These are phyloP conservation scores for Chloromonas sp. DNA, from an alignment of 163 green algal species.

Conservation along the genomic window DNA sequence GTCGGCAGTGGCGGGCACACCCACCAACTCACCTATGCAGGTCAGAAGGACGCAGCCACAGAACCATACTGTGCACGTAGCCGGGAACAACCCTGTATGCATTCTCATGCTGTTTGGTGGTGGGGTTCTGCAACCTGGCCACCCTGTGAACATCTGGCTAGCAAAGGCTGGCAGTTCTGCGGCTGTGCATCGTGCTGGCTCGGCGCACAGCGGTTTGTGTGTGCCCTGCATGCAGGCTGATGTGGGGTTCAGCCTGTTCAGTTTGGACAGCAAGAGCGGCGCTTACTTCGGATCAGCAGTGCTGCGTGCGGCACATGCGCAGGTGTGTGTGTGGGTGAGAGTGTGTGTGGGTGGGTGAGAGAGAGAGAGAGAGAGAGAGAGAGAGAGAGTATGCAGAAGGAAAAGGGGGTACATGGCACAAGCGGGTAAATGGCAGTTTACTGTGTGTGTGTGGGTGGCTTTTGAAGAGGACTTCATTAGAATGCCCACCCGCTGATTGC, in stretches of 20 bases:
- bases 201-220: too few species aligned
- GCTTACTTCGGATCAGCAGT: constrained; percentile 2
- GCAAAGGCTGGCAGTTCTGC: neutral
- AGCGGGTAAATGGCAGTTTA: too few species aligned
- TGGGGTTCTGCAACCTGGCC: neutral
- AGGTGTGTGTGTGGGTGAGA: constrained; percentile 1
- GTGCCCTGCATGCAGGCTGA: constrained; percentile 11
- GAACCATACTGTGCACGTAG: neutral
- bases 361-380: too few species aligned
- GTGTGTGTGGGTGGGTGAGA: neutral
- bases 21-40: constrained; percentile 14
- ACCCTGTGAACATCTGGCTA: neutral
- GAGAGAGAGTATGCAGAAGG: too few species aligned
- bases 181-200: too few species aligned
- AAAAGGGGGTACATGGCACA: too few species aligned
- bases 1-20: constrained; percentile 33
- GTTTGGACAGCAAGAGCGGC: constrained; percentile 1
- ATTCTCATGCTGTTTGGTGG: neutral
- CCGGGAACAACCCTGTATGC: neutral
- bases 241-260: constrained; percentile 39
- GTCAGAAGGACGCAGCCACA: neutral
- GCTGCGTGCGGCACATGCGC: constrained; percentile 3
- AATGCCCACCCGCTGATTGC: too few species aligned
- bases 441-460: too few species aligned
- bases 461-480: too few species aligned